Conservation (phyloP, 345 rosid species). For the Populus deltoides region DNA sequence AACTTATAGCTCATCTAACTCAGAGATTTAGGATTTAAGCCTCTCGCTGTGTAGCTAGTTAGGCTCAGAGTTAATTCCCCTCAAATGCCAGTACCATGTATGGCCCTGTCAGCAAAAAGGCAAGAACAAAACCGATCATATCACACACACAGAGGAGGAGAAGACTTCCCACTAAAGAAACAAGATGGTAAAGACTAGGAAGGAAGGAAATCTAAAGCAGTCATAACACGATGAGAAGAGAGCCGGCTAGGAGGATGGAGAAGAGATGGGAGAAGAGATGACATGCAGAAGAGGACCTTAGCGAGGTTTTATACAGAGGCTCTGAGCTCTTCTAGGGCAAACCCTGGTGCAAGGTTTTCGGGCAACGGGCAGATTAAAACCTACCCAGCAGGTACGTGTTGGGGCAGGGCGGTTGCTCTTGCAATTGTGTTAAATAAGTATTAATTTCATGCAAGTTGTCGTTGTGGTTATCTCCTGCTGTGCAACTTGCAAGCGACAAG, state of each 20-base stretch:
- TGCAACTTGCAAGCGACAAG: background rate
- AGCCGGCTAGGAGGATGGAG: background rate
- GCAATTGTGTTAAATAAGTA: slow-evolving; percentile 12
- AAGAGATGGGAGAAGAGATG: background rate
- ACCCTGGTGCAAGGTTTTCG: background rate
- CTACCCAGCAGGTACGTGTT: background rate
- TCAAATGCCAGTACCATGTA: background rate
- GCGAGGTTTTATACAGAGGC: background rate
- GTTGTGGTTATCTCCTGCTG: background rate
- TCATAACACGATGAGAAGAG: no score
- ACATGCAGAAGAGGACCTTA: background rate
- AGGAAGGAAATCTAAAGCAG: background rate
- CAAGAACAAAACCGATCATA: background rate
- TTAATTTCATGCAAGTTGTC: slow-evolving; percentile 13
- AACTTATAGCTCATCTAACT: no score
- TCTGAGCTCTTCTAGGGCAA: background rate
- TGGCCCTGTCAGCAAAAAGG: background rate
- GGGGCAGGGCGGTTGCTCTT: background rate
- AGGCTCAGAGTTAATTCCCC: background rate
- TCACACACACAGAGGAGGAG: background rate
- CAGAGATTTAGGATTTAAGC: no score
- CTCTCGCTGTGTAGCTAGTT: no score
- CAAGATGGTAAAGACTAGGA: background rate
- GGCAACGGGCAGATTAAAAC: slow-evolving; percentile 4
- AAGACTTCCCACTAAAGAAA: background rate